Conservation (phyloP, 768 basidiomycete genomes). For the Favolaschia claudopus region DNA sequence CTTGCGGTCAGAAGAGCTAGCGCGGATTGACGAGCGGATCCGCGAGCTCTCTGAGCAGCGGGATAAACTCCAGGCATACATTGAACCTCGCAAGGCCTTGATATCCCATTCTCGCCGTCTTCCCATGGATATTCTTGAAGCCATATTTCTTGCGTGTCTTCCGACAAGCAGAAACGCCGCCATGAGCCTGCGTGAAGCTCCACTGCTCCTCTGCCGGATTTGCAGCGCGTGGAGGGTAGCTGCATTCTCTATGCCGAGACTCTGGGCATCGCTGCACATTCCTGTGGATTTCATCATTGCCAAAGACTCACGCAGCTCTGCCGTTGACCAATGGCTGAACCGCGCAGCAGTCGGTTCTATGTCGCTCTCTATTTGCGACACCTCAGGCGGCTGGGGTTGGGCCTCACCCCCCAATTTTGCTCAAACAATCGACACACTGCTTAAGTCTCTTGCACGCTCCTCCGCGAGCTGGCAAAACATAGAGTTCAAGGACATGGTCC, state of each 20-base stretch:
- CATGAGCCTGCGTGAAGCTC: neutral
- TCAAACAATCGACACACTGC: too few relatives aligned
- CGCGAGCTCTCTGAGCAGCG: neutral
- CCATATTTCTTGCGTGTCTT: conserved; percentile 11
- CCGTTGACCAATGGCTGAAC: too few relatives aligned
- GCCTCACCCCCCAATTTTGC: too few relatives aligned
- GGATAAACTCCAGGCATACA: neutral
- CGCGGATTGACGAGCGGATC: neutral
- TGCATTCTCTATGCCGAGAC: too few relatives aligned
- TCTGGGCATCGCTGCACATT: too few relatives aligned
- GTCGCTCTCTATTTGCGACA: too few relatives aligned
- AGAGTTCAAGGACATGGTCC: neutral
- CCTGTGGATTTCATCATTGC: too few relatives aligned
- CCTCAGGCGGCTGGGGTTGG: too few relatives aligned
- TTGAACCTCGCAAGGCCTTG: neutral
- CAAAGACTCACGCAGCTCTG: too few relatives aligned
- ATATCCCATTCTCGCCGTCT: conserved; percentile 4
- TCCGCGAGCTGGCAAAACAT: too few relatives aligned
- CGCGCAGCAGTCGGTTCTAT: too few relatives aligned
- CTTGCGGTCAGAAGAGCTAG: neutral
- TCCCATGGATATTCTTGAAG: neutral
- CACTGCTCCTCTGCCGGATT: neutral
- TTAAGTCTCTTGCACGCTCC: too few relatives aligned
- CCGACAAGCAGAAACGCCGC: neutral
- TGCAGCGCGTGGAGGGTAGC: neutral